Evolutionary conservation across 179 eudicot genomes (phyloP), one percentile per base, ranked within the genome.

Genomic region (Silene noctiflora): DNA sequence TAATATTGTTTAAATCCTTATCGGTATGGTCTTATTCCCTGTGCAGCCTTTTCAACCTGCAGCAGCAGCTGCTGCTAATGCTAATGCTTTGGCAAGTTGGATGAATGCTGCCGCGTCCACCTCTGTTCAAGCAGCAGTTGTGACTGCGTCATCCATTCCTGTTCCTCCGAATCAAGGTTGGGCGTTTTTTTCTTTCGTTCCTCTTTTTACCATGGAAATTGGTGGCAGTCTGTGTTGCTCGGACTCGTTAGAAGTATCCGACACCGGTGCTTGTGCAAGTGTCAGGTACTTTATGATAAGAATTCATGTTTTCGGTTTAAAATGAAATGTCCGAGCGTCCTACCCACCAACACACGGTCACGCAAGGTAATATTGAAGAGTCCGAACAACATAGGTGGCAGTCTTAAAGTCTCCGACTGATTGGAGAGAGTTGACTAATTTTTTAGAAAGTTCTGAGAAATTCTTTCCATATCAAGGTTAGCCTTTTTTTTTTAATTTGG

Each of bases 31-130:
- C 17, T 44, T 67, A n/a, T 65, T 75, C 59, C 2, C 17, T 24
- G 33, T 81, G 77, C 86, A 93, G 98, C 97, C 97, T 27, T 93
- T 91, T 81, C 95, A 86, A 69, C 93, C 98, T 21, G 85, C 91
- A 65, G 86, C 95, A 48, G 91, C 95, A 24, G 86, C 90, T 42
- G 91, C 94, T 35, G 86, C 90, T 65, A 89, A 83, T 89, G 91
- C 98, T 77, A 90, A 89, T 86, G 95, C 98, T 65, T 86, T 90
- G 82, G 97, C 97, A 64, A 94, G 97, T 77, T 93, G 98, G 98
- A 93, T 93, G 98, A 93, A 93, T 88, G 93, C 93, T 69, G 91
- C 89, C n/a, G 83, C 85, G 24, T 89, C 91, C 75, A 90, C 98
- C 71, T 93, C 97, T 80, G 95, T 91, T 80, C 98, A 93, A 88